Evolutionary conservation across 495 filamentous ascomycete genomes (phyloP).

Genomic region (Penicillium bovifimosum): DNA sequence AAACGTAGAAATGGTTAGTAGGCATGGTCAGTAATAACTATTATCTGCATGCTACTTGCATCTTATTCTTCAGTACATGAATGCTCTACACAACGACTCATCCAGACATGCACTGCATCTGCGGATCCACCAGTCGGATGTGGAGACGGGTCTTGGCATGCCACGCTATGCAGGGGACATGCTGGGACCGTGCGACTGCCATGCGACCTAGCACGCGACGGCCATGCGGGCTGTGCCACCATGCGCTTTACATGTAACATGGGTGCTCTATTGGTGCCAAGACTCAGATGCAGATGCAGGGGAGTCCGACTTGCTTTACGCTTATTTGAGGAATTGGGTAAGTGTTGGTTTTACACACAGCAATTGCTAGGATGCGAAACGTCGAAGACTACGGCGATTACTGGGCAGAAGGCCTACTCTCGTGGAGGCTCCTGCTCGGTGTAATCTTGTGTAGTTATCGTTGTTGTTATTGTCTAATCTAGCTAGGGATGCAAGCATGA

Average conservation of each 20-base stretch:
- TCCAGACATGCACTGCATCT: neutral
- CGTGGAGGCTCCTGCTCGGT: too few species aligned
- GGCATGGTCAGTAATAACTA: neutral
- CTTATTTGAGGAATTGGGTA: neutral
- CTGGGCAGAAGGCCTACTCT: too few species aligned
- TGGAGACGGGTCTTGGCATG: constrained; percentile 5
- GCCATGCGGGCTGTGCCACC: neutral
- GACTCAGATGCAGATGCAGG: neutral
- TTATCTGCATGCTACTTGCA: neutral
- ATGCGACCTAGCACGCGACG: neutral
- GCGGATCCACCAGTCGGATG: neutral
- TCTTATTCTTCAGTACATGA: neutral
- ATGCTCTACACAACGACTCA: neutral
- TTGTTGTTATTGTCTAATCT: too few species aligned
- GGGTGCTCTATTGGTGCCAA: neutral
- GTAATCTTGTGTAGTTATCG: too few species aligned
- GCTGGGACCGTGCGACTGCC: neutral
- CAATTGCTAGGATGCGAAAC: too few species aligned
- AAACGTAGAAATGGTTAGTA: neutral
- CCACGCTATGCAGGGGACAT: neutral
- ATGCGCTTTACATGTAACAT: neutral
- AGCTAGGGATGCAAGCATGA: too few species aligned
- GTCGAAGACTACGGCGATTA: too few species aligned
- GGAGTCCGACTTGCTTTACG: neutral
- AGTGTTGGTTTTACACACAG: too few species aligned